Base-by-base conservation (phyloP, 2,329 filamentous ascomycete species). In the Paecilomyces niveus region DNA sequence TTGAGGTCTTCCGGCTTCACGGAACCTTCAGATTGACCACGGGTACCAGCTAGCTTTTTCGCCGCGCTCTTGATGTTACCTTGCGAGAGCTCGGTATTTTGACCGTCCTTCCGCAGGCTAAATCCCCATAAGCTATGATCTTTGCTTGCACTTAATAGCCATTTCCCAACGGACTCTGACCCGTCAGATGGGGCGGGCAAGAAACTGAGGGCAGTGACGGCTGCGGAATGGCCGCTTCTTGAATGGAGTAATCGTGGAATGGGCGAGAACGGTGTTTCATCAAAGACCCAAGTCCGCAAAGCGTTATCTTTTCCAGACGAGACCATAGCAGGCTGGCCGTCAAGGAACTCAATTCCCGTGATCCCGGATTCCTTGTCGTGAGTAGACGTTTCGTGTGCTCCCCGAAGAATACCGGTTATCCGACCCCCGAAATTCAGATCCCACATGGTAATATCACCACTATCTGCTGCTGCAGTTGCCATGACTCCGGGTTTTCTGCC, bases 111-210 rank as follows among this genome's bases (percentile, higher is more conserved):
- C 51, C 94, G 89, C 72, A 99, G 78, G 81, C 92, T 97, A 86
- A 95, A 96, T 1, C 90, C 93, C 93, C 94, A 97, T 2, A 99
- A 80, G 73, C 92, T 97, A 64, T 92, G 85, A 69, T 99, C 95
- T 67, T 86, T 84, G 59, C 92, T 92, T 64, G 90, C 90, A 68
- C 92, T 97, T 57, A 99, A 80, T 6, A 97, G 79, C 93, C 93
- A 97, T 75, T 97, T 97, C 58, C 93, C 94, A 53, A 86, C 86
- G 51, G 87, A 86, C 65, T 97, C 93, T 6, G 91, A 86, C 15
- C 92, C 93, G 67, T 97, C 93, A 49, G 94, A 93, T 64, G 92
- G 88, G 0, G 91, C 86, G 0, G 93, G 93, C 26, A 97, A 76
- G 74, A 97, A 99, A 60, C 88, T 83, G 31, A 99, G 81, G 56